Base-by-base conservation (phyloP, 169 alveolate genomes). In the Hepatocystis sp. region DNA sequence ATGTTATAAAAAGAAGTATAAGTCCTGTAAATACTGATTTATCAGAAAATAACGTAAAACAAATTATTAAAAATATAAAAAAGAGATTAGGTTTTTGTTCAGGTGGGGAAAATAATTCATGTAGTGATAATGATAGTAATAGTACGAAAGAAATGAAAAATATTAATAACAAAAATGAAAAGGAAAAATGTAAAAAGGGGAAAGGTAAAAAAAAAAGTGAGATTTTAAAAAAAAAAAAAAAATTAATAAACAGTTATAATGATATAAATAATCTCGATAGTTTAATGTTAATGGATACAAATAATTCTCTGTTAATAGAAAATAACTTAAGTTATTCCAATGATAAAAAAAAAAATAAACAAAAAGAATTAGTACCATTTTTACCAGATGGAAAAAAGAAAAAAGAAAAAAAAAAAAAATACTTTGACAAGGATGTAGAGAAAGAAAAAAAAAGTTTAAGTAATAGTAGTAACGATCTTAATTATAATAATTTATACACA, bases 51-150 rank as follows among this genome's bases (percentile, higher is more conserved):
- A 19, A 68, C 28, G 86, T 55, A 2, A 68, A 68, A 47, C 64
- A 55, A 42, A 68, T 68, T 55, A 68, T 68, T 55, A 68, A 39
- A 36, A 68, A 68, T 55, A 68, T 68, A 23, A 68, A 68, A 17
- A 68, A 23, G 27, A 52, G 86, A 23, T 46, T 68, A n/a, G 86
- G 86, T 1, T 68, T 68, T 13, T 52, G 40, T 36, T 68, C 86
- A 42, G 42, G 46, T 28, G 68, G 39, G 21, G 86, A 68, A 21
- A 19, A 17, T 13, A 17, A 32, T 58, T 17, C 3, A 3, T 19
- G 51, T 32, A 4, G 10, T n/a, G 1, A 32, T 32, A 58, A 30
- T 58, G 21, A 13, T 13, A 30, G 8, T 58, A 8, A 25, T 23
- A 15, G 30, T 25, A 23, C 15, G 60, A 11, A 64, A 46, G 13